Evolutionary conservation across 2,329 filamentous ascomycete genomes (phyloP).

Genomic region (Stenocarpella maydis): DNA sequence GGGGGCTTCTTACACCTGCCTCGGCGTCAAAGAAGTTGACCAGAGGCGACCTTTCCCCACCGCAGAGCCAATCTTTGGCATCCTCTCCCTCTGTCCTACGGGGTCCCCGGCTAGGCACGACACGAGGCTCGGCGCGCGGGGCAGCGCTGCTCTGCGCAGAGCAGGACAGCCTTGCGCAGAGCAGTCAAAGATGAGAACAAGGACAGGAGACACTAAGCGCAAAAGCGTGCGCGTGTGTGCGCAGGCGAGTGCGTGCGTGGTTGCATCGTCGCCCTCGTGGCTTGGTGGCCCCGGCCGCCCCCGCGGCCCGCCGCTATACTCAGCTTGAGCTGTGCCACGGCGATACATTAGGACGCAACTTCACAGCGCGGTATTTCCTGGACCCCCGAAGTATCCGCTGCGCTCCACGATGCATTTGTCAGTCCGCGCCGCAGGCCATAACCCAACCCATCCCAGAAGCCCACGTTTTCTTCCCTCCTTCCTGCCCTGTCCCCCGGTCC

Average conservation of each 20-base stretch:
- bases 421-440: slow-evolving; percentile 9
- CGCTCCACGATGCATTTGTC: not conserved
- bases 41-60: not conserved
- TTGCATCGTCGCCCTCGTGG: not conserved
- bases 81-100: not conserved
- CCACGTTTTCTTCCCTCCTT: slow-evolving; percentile 3
- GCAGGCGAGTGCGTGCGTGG: too few species aligned
- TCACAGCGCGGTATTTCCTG: not conserved
- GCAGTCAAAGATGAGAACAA: not conserved
- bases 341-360: not conserved
- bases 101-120: slow-evolving; percentile 1
- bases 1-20: not conserved
- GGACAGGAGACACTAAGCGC: not conserved
- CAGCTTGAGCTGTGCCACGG: slow-evolving; percentile 5
- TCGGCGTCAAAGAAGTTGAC: not conserved
- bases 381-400: slow-evolving; percentile 8
- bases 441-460: slow-evolving; percentile 4
- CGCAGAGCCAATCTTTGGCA: not conserved
- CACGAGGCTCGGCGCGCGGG: slow-evolving; percentile 5
- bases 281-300: not conserved
- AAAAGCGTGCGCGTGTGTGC: not conserved
- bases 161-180: not conserved
- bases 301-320: not conserved
- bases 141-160: not conserved
- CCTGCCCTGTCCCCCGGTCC: not conserved